Conservation (phyloP, 1,284 basidiomycete genomes). For the Xerocomus nothofagi region DNA sequence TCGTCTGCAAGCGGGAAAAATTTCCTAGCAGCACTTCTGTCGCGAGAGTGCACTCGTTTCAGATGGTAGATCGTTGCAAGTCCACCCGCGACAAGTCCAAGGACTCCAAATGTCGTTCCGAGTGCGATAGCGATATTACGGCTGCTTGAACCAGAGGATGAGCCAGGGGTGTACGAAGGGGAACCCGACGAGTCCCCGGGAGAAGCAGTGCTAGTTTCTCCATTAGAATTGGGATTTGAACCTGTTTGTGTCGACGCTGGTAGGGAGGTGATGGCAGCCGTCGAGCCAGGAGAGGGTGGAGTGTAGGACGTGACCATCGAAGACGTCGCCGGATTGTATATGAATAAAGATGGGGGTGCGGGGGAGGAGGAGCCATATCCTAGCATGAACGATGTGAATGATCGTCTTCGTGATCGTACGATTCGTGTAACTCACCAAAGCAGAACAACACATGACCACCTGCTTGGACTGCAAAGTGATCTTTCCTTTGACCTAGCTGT, state of each 20-base stretch:
- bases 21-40: conserved; percentile 1
- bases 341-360: conserved; percentile 48
- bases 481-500: conserved; percentile 59
- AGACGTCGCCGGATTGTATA: conserved; percentile 50
- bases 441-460: conserved; percentile 69
- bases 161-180: conserved; percentile 3
- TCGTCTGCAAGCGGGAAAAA: conserved; percentile 26
- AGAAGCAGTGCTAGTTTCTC: conserved; percentile 10
- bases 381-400: conserved; percentile 31
- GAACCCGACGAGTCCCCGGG: conserved; percentile 9
- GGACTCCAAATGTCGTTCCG: conserved; percentile 54
- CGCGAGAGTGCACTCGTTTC: conserved; percentile 15
- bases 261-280: conserved; percentile 29
- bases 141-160: conserved; percentile 18
- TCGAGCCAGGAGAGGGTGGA: conserved; percentile 31
- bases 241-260: conserved; percentile 26
- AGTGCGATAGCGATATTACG: conserved; percentile 51
- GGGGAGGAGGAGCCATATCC: conserved; percentile 51
- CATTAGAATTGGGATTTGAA: conserved; percentile 13
- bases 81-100: conserved; percentile 48
- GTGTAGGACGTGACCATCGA: conserved; percentile 33
- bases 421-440: conserved; percentile 59
- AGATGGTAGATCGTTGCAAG: conserved; percentile 46
- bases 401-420: not conserved
- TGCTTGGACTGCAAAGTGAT: conserved; percentile 68